These are phyloP conservation scores for Rhamnella rubrinervis DNA, from an alignment of 331 rosid genomes.

Conservation along the genomic window DNA sequence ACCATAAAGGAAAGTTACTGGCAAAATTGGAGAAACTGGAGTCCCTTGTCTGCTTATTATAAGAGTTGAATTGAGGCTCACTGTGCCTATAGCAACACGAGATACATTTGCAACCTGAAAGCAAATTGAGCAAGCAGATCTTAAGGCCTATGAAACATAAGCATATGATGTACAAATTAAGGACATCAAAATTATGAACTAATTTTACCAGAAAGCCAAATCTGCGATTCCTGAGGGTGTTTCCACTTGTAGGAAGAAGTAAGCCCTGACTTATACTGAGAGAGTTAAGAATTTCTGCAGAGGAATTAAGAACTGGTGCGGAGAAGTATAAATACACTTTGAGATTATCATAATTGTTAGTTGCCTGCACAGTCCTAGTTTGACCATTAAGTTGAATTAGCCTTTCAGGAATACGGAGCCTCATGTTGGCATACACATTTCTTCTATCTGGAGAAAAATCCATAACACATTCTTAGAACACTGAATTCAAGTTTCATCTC, in stretches of 20 bases:
- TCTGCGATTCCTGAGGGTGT: slow-evolving; percentile 52
- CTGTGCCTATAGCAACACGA: slow-evolving; percentile 54
- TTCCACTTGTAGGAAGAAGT: slow-evolving; percentile 45
- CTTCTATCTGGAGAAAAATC: slow-evolving; percentile 67
- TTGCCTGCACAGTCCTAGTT: slow-evolving; percentile 81
- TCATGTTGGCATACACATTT: slow-evolving; percentile 51
- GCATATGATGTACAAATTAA: background rate
- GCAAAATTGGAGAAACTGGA: slow-evolving; percentile 68
- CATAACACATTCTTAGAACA: slow-evolving; percentile 11
- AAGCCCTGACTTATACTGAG: slow-evolving; percentile 58
- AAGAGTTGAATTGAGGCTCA: slow-evolving; percentile 50
- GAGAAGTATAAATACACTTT: slow-evolving; percentile 75
- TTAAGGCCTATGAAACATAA: slow-evolving; percentile 13
- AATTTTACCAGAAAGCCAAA: slow-evolving; percentile 80
- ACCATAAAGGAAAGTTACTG: slow-evolving; percentile 83
- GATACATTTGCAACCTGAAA: slow-evolving; percentile 66
- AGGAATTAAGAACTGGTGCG: slow-evolving; percentile 70
- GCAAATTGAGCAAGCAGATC: slow-evolving; percentile 6
- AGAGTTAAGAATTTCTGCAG: slow-evolving; percentile 57
- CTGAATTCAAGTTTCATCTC: background rate
- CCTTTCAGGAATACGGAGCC: slow-evolving; percentile 64
- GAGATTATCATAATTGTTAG: slow-evolving; percentile 55
- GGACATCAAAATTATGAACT: slow-evolving; percentile 15
- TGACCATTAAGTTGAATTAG: slow-evolving; percentile 60
- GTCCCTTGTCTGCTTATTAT: slow-evolving; percentile 76